Evolutionary conservation across 1,139 yeast species (phyloP), one percentile per base, ranked within the genome.

Genomic region (Nematodospora anomalae): DNA sequence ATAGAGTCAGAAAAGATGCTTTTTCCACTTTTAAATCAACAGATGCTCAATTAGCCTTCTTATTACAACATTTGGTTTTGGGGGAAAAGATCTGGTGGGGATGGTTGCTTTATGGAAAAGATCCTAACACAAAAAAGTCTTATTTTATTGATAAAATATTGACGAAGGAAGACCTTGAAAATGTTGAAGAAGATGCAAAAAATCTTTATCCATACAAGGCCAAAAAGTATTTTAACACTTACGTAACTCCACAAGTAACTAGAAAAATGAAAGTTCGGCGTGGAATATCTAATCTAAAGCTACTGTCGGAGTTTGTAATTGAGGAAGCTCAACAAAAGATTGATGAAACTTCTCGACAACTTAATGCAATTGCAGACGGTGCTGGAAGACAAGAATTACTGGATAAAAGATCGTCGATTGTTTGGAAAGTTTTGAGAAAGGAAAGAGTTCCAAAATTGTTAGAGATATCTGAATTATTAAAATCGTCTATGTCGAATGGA

Each of bases 241-340:
- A 62, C 43, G 71, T 62, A 6, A 70, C 76, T 1, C 75, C 76
- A 3, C 74, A 67, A 43, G 55, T 71, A 20, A 60, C 74, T 0
- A 52, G 74, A 26, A 62, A 61, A 40, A 70, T 71, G 75, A 64
- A 57, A 39, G 57, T 56, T 0, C 37, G 35, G n/a, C 56, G 63
- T 3, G 74, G 74, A 0, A 44, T 70, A 15, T 54, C 45, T 1
- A 49, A 47, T 16, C 44, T 64, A 22, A 40, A 40, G 18, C 12
- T 11, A 7, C 15, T 23, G 6, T 18, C 28, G 11, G 32, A 32
- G 25, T 41, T 43, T 36, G 30, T 28, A n/a, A 39, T 49, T 4
- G 37, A 18, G 10, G 14, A 32, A 15, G 36, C 25, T 12, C 23
- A 28, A 32, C 37, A 36, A 32, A 41, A 20, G 40, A 39, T 23